Percentiles rank a stretch among this genome's conserved stretches.
Evolutionary conservation across 1,284 basidiomycete species (phyloP).

Genomic region (Rhodotorula sp.): DNA sequence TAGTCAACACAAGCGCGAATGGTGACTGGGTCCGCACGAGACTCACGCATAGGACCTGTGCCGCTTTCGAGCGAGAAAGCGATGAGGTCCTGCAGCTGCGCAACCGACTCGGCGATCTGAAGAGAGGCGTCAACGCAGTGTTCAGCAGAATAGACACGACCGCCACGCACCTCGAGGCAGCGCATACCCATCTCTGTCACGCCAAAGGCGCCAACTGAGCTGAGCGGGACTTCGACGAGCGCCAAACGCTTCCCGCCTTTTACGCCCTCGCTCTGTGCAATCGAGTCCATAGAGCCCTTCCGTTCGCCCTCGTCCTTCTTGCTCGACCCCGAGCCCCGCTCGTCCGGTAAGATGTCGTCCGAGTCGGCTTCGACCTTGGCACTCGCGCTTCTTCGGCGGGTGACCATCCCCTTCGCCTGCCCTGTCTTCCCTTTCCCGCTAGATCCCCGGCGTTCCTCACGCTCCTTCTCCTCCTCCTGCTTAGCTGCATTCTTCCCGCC

Average conservation of each 20-base stretch:
- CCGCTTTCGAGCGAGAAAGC: conserved; percentile 30
- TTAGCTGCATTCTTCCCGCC: not conserved
- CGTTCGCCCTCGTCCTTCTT: not conserved
- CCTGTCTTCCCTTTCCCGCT: not conserved
- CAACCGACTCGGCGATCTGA: conserved; percentile 40
- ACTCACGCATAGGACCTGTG: conserved; percentile 29
- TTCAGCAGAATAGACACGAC: not conserved
- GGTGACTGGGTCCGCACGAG: too few species aligned
- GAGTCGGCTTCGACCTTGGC: conserved; percentile 1
- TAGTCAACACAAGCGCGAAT: too few species aligned
- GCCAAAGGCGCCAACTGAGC: conserved; percentile 36
- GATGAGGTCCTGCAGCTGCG: conserved; percentile 39
- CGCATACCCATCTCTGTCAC: conserved; percentile 41
- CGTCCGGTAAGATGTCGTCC: not conserved
- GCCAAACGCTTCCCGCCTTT: not conserved
- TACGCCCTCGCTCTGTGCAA: not conserved
- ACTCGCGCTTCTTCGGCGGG: conserved; percentile 21
- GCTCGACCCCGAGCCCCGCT: not conserved
- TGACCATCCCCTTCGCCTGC: conserved; percentile 18
- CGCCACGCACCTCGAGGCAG: conserved; percentile 33
- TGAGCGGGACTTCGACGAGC: conserved; percentile 6
- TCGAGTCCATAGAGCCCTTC: too few species aligned
- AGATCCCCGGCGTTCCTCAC: not conserved
- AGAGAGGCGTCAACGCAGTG: not conserved
- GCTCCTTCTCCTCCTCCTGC: not conserved